Evolutionary conservation across 202 grass and related monocot genomes (phyloP), one percentile per base, ranked within the genome.

Genomic region (Eragrostis tef): DNA sequence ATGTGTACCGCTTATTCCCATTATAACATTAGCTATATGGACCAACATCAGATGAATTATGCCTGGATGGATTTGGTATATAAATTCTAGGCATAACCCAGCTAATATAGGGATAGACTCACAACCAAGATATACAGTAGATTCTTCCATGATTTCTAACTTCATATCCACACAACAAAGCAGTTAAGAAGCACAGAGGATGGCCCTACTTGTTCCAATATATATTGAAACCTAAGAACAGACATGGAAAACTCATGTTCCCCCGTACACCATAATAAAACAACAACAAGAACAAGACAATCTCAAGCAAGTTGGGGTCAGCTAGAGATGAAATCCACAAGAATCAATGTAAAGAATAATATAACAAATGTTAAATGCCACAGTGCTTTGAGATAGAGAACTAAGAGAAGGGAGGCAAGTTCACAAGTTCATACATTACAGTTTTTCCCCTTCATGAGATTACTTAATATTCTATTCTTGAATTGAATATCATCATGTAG

Each of bases 141-240:
- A 12, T 47, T 47, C 8, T 62, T 77, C 25, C 43, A 14, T 62
- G 60, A 43, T 29, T 64, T 6, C 42, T 63, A 31, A 29, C 22
- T 77, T 31, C 6, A 50, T 47, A 4, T 75, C 31, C 72, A 75
- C 72, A 75, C 20, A 42, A 76, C 20, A 47, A 19, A 74, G 11
- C 26, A 14, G 6, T 21, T 78, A 20, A 64, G 7, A 9, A n/a
- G 11, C 16, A 50, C n/a, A 1, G 15, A 14, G 27, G 47, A 26
- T 2, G 34, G 17, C 59, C 27, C 16, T 49, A 16, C 44, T 11
- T 49, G 6, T 54, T 46, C 48, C 15, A 54, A n/a, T 21, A 20
- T 21, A 21, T 1, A 45, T n/a, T 34, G 26, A 73, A 20, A 53
- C 13, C 47, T 12, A 53, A 52, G 11, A 5, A 48, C 4, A 3